Base-by-base conservation (phyloP, 192 early-diverging fungal species). In the Gonapodya prolifera region DNA sequence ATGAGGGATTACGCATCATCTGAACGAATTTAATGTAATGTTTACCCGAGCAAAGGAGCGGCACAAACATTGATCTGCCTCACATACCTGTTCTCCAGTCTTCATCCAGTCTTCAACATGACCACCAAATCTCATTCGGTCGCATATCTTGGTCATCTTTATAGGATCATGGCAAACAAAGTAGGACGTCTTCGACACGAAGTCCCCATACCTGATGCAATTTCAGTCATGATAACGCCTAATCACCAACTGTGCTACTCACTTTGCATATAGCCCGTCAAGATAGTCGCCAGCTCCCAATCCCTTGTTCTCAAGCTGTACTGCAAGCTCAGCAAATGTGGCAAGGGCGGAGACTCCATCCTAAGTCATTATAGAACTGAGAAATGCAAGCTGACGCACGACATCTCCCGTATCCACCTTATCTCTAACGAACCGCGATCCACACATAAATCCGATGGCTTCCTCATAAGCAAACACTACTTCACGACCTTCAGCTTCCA, bases 401-500 rank as follows among this genome's bases (percentile, higher is more conserved):
- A 30, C 1, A 35, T 35, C 30, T 35, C 0, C 36, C 33, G 36
- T 35, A 61, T 23, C 45, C 45, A 61, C 45, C 45, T 98, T 98
- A 84, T 98, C 95, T 34, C 89, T 87, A 35, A 96, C 95, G 70
- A 88, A 61, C 8, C 45, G 84, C 69, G 88, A 83, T 36, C 88
- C 88, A 73, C 90, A 81, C 88, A 94, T 95, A 83, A 69, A 92
- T 33, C 94, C 96, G 70, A 98, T 95, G 23, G 96, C 95, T 85
- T 98, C 95, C 81, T 98, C 96, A 80, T 93, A 98, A 17, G 91
- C 94, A 81, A 98, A 95, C 30, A 90, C 83, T 1, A 90, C 91
- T 76, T 89, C 77, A 69, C 88, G 87, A 18, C 92, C 92, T 77
- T 88, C 79, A 18, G 83, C 79, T 77, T 87, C 85, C 79, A 97